These are phyloP conservation scores for Cymbopogon citratus DNA, from an alignment of 176 grass and related monocot genomes.

Conservation along the genomic window DNA sequence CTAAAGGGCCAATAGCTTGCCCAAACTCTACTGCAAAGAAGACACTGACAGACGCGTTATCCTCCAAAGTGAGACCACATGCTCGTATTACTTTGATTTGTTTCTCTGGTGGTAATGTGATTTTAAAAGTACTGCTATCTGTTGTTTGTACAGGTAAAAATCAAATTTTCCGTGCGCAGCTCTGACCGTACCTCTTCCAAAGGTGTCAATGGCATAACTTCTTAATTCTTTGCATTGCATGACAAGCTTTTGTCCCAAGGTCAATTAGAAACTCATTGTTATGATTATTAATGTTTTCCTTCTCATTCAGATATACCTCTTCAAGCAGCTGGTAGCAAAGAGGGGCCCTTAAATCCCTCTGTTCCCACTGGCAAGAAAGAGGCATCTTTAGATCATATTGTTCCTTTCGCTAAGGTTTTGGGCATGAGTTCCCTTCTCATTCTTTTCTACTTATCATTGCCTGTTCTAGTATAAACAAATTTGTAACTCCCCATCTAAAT, in stretches of 20 bases:
- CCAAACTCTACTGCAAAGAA: constrained; percentile 29
- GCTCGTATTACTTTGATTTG: background rate
- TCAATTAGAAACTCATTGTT: background rate
- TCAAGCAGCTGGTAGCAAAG: constrained; percentile 29
- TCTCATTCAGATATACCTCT: constrained; percentile 32
- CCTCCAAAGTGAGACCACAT: constrained; percentile 47
- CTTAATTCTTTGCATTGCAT: background rate
- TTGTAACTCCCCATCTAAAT: background rate
- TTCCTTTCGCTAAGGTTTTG: constrained; percentile 39
- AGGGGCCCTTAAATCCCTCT: constrained; percentile 14
- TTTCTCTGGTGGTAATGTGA: constrained; percentile 7
- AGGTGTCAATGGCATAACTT: constrained; percentile 45
- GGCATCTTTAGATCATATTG: background rate
- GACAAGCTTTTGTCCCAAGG: background rate
- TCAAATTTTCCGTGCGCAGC: constrained; percentile 31
- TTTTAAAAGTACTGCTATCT: constrained; percentile 29
- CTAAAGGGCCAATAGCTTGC: background rate
- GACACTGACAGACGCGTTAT: constrained; percentile 35
- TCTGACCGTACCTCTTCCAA: constrained; percentile 34
- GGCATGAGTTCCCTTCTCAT: background rate
- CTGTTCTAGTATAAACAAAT: constrained; percentile 11
- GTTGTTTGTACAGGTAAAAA: constrained; percentile 42
- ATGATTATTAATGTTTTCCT: constrained; percentile 4
- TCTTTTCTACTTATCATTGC: background rate
- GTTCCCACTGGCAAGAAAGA: background rate